Percentiles rank a stretch among this genome's conserved stretches.
Evolutionary conservation across 2,329 filamentous ascomycete genomes (phyloP).

Genomic region (Fusarium sp.): DNA sequence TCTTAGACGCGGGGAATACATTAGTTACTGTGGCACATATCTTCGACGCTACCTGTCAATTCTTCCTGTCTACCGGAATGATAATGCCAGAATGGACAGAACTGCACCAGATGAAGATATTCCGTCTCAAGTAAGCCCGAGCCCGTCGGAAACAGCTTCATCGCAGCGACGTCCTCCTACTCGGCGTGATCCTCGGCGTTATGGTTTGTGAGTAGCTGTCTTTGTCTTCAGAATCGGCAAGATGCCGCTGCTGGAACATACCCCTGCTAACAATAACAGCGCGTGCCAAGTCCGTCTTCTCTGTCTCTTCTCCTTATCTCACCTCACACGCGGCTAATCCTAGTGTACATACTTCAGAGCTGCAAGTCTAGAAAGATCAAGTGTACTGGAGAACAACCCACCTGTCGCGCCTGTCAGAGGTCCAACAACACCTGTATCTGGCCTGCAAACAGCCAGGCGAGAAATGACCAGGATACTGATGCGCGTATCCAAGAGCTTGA

Average conservation of each 20-base stretch:
- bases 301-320: not conserved
- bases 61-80: too few species aligned
- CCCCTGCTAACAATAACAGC: not conserved
- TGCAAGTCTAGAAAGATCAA: slow-evolving; percentile 2
- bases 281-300: not conserved
- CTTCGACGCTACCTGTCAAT: too few species aligned
- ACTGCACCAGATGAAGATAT: not conserved
- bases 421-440: not conserved
- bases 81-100: too few species aligned
- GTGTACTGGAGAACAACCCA: not conserved
- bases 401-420: not conserved
- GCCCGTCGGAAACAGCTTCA: not conserved
- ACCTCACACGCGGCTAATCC: not conserved
- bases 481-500: not conserved
- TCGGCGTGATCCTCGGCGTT: not conserved
- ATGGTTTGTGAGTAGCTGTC: not conserved
- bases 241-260: not conserved
- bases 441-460: not conserved
- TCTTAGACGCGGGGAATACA: too few species aligned
- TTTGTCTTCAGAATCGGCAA: not conserved
- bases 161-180: not conserved
- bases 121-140: not conserved
- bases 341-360: not conserved
- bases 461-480: not conserved
- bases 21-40: too few species aligned